Evolutionary conservation across 129 eudicot species (phyloP).

Genomic region (Kitagawia praeruptora): DNA sequence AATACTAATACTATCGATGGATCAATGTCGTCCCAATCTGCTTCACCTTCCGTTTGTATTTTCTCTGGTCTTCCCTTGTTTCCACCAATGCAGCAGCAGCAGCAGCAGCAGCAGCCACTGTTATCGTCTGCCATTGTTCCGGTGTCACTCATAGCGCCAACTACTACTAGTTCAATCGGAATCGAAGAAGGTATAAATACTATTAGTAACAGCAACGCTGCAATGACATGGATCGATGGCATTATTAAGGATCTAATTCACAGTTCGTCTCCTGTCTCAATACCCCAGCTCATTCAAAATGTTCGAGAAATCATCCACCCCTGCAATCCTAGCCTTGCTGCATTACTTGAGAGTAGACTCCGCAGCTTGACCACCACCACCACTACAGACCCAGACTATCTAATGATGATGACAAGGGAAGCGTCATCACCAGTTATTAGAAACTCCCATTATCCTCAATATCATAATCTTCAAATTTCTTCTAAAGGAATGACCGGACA

Average conservation of each 20-base stretch:
- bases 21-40: neutral
- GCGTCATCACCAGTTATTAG: neutral
- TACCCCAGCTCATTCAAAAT: constrained; percentile 79
- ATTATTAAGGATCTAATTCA: constrained; percentile 73
- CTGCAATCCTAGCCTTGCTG: constrained; percentile 73
- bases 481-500: neutral
- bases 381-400: constrained; percentile 11
- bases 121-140: neutral
- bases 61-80: constrained; percentile 89
- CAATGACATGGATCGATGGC: constrained; percentile 72
- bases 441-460: neutral
- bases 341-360: constrained; percentile 62
- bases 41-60: constrained; percentile 53
- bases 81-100: constrained; percentile 25
- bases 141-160: neutral
- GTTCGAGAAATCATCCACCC: constrained; percentile 87
- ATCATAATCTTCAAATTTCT: neutral
- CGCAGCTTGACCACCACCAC: constrained; percentile 37
- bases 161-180: neutral
- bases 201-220: constrained; percentile 8
- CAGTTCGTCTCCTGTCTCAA: constrained; percentile 50
- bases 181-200: constrained; percentile 17
- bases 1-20: neutral
- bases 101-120: neutral
- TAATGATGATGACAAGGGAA: neutral